These are phyloP conservation scores for Phytopythium helicoides DNA, from an alignment of 352 stramenopile species.

Conservation along the genomic window DNA sequence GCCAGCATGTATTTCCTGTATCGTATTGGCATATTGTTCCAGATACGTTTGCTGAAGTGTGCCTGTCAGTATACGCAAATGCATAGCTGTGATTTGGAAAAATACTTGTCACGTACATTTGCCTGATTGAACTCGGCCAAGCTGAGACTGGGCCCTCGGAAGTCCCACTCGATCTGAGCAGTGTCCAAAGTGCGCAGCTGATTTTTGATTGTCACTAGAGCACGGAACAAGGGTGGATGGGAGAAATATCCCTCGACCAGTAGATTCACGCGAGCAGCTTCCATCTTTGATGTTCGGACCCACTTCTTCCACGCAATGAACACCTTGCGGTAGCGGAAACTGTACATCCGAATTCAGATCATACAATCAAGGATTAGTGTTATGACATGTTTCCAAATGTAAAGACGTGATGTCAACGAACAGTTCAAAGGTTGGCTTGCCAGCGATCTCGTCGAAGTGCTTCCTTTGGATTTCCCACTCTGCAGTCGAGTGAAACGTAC, in stretches of 20 bases:
- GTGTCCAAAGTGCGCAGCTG: slow-evolving; percentile 29
- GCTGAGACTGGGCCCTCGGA: slow-evolving; percentile 29
- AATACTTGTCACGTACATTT: slow-evolving; percentile 29
- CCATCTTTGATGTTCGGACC: slow-evolving; percentile 38
- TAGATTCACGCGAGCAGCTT: slow-evolving; percentile 36
- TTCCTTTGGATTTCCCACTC: slow-evolving; percentile 58
- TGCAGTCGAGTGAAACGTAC: slow-evolving; percentile 33
- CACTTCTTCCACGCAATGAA: slow-evolving; percentile 60
- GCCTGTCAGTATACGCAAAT: too few relatives aligned
- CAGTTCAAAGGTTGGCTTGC: slow-evolving; percentile 42
- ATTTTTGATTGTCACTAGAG: slow-evolving; percentile 27
- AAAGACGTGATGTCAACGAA: slow-evolving; percentile 8
- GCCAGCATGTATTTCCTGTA: not conserved
- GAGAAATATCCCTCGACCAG: slow-evolving; percentile 53
- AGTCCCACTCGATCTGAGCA: slow-evolving; percentile 44
- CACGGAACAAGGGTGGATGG: slow-evolving; percentile 26
- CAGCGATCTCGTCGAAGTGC: slow-evolving; percentile 36
- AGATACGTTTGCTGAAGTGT: too few relatives aligned
- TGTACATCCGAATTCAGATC: slow-evolving; percentile 12
- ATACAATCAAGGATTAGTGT: not conserved
- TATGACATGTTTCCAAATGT: not conserved
- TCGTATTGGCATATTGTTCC: not conserved
- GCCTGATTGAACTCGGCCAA: slow-evolving; percentile 27
- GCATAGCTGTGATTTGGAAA: too few relatives aligned
- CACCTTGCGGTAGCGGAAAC: slow-evolving; percentile 68